Base-by-base conservation (phyloP, 148 eudicot species). In the Rhododendron ferrugineum region DNA sequence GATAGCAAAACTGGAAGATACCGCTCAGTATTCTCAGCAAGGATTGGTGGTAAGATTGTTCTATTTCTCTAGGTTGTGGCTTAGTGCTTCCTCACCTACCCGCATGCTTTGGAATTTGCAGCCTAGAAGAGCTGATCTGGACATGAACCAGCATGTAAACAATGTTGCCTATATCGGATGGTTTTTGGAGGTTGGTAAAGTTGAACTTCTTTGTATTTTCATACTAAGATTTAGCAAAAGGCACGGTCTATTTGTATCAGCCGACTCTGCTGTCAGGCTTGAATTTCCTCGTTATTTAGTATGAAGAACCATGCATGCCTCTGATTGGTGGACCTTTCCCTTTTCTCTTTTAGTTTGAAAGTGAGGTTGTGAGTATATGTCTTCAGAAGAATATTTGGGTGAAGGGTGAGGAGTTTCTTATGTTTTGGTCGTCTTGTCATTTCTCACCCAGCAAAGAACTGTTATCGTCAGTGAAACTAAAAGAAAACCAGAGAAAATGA, bases 101-200 rank as follows among this genome's bases (percentile, higher is more conserved):
- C 74, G 4, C 20, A 46, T 62, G 42, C 78, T 78, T 83, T 42
- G 82, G 49, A 44, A 60, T 36, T 85, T 85, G 86, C 95, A 96
- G 99, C 99, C 99, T 79, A 90, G 96, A 91, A 92, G 98, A 92
- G 95, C 93, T 90, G 99, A 96, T 88, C 85, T 96, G 80, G 99
- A 96, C 93, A 96, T 96, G 99, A 96, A 96, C 88, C 94, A 92
- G 85, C 99, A 95, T 90, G 99, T 96, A 46, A 96, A 96, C 85
- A 96, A 96, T 89, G 99, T 96, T 74, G 90, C 99, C 78, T 96
- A 96, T 85, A 95, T 96, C 36, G 98, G 98, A 86, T 96, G 99
- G 99, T 86, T 95, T 86, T 87, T 96, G 42, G 98, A 96, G 98
- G 98, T 95, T 88, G 74, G 94, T 93, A 66, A 85, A 52, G 10